Evolutionary conservation across 768 basidiomycete genomes (phyloP), one percentile per base, ranked within the genome.

Genomic region (Baorangia bicolor): DNA sequence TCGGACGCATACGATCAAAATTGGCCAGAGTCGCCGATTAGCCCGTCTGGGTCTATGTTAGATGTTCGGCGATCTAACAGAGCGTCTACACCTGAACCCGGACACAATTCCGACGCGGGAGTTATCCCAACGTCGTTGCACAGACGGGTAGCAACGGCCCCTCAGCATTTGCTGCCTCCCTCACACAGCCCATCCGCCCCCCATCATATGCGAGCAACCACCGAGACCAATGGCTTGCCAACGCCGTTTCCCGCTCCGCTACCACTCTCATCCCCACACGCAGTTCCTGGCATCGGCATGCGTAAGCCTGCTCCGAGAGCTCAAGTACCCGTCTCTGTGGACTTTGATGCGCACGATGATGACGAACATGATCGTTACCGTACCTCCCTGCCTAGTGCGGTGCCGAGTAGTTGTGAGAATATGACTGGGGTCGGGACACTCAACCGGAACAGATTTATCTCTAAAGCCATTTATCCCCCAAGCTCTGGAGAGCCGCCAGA

Each of bases 361-460:
- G 74, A 75, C 31, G 69, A 72, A 53, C 68, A 61, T 42, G 63
- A 51, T 40, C 67, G 62, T 33, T 65, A 74, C 41, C 78, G 81
- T 20, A 74, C 75, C 9, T 70, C 80, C 50, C 68, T 84, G 27
- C 81, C 84, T 4, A 86, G 84, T 58, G 77, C 77, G 14, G 75
- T 87, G 28, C 77, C 81, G 21, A 77, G 72, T 43, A 75, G 69
- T 42, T 77, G 71, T 33, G 80, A 82, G 55, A 78, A 88, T 60
- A 85, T 88, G 83, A 88, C 86, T 13, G 87, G 87, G 13, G 60
- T 89, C 28, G 87, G 87, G 30, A 71, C 77, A 7, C 66, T 65
- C 34, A 62, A 61, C 56, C 68, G 72, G 27, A 58, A 53, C 47
- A 63, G 56, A 58, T 64, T 70, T 45, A 25, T 59, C 31, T 59